These are phyloP conservation scores for Coemansia sp. DNA, from an alignment of 192 early-diverging fungal species.

Conservation along the genomic window DNA sequence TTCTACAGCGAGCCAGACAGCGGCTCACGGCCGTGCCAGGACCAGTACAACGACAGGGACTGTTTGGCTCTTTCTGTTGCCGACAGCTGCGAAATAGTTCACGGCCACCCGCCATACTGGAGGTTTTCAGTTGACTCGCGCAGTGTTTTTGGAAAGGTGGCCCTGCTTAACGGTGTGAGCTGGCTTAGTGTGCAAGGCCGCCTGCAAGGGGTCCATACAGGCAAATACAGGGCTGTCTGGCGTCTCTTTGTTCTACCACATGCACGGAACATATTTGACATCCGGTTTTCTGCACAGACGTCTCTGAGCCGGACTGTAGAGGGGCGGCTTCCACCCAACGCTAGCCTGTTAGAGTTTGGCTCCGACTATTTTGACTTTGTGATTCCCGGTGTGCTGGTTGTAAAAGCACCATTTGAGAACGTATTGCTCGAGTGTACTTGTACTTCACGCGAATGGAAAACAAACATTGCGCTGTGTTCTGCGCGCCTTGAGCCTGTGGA, in stretches of 20 bases:
- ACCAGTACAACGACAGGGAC: constrained; percentile 29
- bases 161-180: constrained; percentile 33
- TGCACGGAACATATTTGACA: constrained; percentile 34
- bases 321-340: constrained; percentile 25
- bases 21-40: constrained; percentile 11
- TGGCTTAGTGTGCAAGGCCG: constrained; percentile 41
- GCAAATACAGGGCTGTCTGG: constrained; percentile 43
- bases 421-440: constrained; percentile 36
- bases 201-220: constrained; percentile 34
- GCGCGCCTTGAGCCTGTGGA: constrained; percentile 37
- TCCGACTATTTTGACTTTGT: constrained; percentile 56
- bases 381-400: constrained; percentile 21
- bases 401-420: constrained; percentile 36
- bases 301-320: constrained; percentile 1
- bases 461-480: constrained; percentile 34
- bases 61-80: constrained; percentile 24
- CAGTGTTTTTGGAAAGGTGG: constrained; percentile 35
- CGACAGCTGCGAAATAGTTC: constrained; percentile 33
- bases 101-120: constrained; percentile 40
- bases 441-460: constrained; percentile 37
- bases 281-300: constrained; percentile 30
- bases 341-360: constrained; percentile 39
- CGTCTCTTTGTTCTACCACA: constrained; percentile 36
- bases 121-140: constrained; percentile 23
- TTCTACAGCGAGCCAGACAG: constrained; percentile 10